These are phyloP conservation scores for Komagataea norvegica DNA, from an alignment of 1,139 yeast species.

Conservation along the genomic window DNA sequence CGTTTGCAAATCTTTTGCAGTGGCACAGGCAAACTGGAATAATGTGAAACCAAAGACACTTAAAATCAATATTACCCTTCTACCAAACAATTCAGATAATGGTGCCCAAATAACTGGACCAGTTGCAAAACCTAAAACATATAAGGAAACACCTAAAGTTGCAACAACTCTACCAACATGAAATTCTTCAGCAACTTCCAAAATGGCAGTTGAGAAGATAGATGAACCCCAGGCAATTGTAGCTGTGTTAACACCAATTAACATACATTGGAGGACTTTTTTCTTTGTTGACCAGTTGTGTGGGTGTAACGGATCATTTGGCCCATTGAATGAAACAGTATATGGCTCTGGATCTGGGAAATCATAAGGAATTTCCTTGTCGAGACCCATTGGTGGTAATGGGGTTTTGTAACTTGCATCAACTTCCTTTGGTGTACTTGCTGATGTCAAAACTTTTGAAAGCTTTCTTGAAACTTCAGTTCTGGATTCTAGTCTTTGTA, in stretches of 20 bases:
- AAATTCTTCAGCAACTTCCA: conserved; percentile 38
- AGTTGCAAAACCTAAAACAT: conserved; percentile 75
- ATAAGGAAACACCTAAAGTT: conserved; percentile 65
- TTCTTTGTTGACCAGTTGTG: conserved; percentile 53
- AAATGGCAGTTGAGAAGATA: conserved; percentile 50
- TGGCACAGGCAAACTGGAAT: conserved; percentile 68
- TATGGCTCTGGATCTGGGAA: conserved; percentile 48
- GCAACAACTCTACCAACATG: conserved; percentile 54
- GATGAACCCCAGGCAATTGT: conserved; percentile 60
- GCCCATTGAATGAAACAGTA: conserved; percentile 56
- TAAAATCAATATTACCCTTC: conserved; percentile 51
- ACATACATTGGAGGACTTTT: conserved; percentile 39
- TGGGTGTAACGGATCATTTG: conserved; percentile 57
- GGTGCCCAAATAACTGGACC: conserved; percentile 87
- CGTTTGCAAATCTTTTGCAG: conserved; percentile 70
- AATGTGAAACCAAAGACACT: conserved; percentile 53
- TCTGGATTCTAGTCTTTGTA: conserved; percentile 10
- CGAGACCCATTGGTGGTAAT: conserved; percentile 53
- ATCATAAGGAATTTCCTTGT: conserved; percentile 47
- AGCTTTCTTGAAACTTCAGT: conserved; percentile 11
- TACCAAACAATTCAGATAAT: conserved; percentile 68
- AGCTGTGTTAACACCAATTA: conserved; percentile 42
- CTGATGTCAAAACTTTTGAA: conserved; percentile 15
- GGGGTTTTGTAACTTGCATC: conserved; percentile 32
- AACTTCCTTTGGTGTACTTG: conserved; percentile 10